A percentile compares a stretch with the other conserved stretches of the same genome.
phyloP scores from a whole-genome alignment of 225 moss, liverwort and hornwort species.

The Antitrichia curtipendula region DNA sequence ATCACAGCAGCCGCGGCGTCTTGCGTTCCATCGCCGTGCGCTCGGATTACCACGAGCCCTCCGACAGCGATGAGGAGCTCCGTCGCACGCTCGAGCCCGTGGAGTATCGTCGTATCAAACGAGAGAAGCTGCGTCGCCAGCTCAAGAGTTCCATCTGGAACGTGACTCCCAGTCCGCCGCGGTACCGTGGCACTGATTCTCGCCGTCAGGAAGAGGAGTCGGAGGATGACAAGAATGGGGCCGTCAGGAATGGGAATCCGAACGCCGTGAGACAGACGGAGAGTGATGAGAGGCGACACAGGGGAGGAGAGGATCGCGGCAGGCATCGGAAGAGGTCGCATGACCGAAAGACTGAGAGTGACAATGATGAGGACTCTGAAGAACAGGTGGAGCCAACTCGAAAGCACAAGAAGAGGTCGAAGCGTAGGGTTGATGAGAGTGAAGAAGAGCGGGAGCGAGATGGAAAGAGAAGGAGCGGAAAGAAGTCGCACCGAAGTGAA shows the following conservation, averaged over 20 bases:
- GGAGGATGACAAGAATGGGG: background rate
- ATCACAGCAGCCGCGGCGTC: background rate
- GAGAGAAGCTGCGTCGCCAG: constrained; percentile 35
- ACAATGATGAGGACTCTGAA: background rate
- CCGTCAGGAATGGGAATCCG: background rate
- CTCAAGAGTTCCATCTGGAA: constrained; percentile 24
- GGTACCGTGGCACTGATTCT: background rate
- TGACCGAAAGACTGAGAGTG: background rate
- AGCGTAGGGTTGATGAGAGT: constrained; percentile 4
- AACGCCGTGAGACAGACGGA: background rate
- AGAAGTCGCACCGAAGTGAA: constrained; percentile 5
- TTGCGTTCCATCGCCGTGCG: constrained; percentile 28
- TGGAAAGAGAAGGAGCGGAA: constrained; percentile 9
- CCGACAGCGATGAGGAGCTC: constrained; percentile 29
- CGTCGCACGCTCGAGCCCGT: constrained; percentile 14
- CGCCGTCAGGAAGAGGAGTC: background rate
- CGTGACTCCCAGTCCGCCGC: constrained; percentile 33
- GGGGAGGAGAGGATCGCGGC: background rate
- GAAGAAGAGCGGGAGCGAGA: constrained; percentile 5
- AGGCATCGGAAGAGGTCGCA: background rate
- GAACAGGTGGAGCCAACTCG: background rate
- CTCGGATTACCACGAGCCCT: background rate
- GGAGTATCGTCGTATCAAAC: constrained; percentile 35
- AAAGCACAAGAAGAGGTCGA: background rate
- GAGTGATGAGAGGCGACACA: background rate